phyloP scores from a whole-genome alignment of 2,329 filamentous ascomycete species.

The Trichoderma sp. region DNA sequence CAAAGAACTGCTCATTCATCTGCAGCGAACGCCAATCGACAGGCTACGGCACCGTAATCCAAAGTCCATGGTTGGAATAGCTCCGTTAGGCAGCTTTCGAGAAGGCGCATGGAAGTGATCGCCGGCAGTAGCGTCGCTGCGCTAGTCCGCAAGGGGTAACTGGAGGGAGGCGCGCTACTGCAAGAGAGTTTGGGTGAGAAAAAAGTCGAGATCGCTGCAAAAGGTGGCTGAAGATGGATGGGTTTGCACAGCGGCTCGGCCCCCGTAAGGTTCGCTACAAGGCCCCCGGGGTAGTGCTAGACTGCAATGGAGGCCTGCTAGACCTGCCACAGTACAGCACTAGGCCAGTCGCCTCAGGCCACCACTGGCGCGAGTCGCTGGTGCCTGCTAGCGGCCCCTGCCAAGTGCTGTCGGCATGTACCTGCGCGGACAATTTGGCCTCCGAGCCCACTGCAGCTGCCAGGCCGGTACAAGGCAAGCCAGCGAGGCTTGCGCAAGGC shows the following conservation, averaged over 20 bases:
- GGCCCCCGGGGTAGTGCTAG: conserved; percentile 12
- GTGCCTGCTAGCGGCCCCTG: neutral
- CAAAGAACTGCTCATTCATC: neutral
- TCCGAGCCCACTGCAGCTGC: neutral
- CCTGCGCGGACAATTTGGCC: conserved; percentile 8
- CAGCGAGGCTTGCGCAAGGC: conserved; percentile 19
- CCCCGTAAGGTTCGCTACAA: conserved; percentile 26
- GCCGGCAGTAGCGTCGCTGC: neutral
- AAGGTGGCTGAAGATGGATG: conserved; percentile 22
- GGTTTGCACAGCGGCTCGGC: conserved; percentile 26
- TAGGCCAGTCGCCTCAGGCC: neutral
- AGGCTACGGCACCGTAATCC: conserved; percentile 11
- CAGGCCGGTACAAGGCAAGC: neutral
- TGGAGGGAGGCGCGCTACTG: neutral
- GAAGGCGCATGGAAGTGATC: conserved; percentile 27
- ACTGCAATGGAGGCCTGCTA: neutral
- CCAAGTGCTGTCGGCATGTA: neutral
- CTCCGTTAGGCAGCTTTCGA: conserved; percentile 28
- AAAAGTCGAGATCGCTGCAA: neutral
- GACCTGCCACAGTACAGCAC: conserved; percentile 10
- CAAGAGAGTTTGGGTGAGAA: conserved; percentile 4
- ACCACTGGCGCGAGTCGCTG: neutral
- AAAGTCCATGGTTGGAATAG: conserved; percentile 3
- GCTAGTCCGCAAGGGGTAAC: conserved; percentile 1
- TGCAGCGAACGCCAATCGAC: neutral